A percentile compares a stretch with the other conserved stretches of the same genome.
These are phyloP conservation scores for Actinidia polygama DNA, from an alignment of 179 eudicot species.

Conservation along the genomic window DNA sequence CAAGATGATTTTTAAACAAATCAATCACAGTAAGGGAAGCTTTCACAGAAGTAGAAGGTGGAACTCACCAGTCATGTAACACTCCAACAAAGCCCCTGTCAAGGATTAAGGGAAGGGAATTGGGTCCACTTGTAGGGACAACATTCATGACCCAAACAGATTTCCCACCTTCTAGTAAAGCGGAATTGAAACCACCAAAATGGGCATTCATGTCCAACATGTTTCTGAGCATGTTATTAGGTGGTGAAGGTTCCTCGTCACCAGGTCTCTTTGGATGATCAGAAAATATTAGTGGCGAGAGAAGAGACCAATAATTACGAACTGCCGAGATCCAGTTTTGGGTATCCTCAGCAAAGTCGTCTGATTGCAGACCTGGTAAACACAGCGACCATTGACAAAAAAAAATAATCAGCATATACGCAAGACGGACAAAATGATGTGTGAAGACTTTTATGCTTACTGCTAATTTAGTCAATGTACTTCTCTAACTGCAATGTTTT, in stretches of 20 bases:
- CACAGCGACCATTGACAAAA: background rate
- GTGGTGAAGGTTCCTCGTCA: conserved; percentile 98
- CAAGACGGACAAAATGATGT: background rate
- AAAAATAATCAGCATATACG: background rate
- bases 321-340: conserved; percentile 71
- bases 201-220: conserved; percentile 97
- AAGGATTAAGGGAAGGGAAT: conserved; percentile 75
- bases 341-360: conserved; percentile 81
- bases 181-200: conserved; percentile 88
- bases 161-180: conserved; percentile 77
- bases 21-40: background rate
- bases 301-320: conserved; percentile 91
- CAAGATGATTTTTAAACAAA: background rate
- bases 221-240: conserved; percentile 95
- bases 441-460: background rate
- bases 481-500: background rate
- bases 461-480: background rate
- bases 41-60: background rate
- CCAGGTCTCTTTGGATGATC: conserved; percentile 99
- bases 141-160: conserved; percentile 99
- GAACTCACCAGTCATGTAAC: conserved; percentile 87
- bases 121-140: conserved; percentile 81
- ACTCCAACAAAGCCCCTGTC: conserved; percentile 94
- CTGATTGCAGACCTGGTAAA: conserved; percentile 62
- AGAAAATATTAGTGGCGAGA: conserved; percentile 92